Base-by-base conservation (phyloP, 495 filamentous ascomycete genomes). In the Penicillium steckii region DNA sequence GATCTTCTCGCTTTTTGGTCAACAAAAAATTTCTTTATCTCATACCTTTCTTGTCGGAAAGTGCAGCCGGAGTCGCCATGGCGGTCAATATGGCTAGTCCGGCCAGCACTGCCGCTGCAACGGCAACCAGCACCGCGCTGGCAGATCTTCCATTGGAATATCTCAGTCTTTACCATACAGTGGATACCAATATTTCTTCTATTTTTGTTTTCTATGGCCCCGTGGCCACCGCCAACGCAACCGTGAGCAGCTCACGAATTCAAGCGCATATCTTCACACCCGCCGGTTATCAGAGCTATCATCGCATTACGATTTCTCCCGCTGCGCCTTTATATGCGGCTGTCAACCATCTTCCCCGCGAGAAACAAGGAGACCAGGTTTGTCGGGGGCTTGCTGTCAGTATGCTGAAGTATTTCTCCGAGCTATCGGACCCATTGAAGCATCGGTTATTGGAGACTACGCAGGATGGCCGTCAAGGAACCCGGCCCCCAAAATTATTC, bases 251-350 rank as follows among this genome's bases (percentile, higher is more conserved):
- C 70, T 94, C 90, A 40, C 87, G 93, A 55, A 90, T 97, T 55
- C 93, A 97, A 74, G 83, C 90, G 51, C 91, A 97, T 71, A 79
- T 97, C 68, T 89, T 93, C 75, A 88, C 87, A 47, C 82, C 89
- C 3, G 93, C 90, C 40, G 94, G 94, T 44, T 86, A 93, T 49
- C 84, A 88, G 55, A 89, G 86, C 47, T 97, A 91, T 66, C 84
- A 89, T 52, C 90, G 94, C 57, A 82, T 98, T 56, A 93, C 90
- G 10, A 84, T 97, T 46, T 94, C 94, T 19, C 93, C 92, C 19
- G 92, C 85, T 50, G 95, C 93, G n/a, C 85, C 94, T n/a, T 84
- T 95, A 53, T 98, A 97, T 67, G 83, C 85, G 50, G 91, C 91
- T 25, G 92, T 98, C 64, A 86, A 87, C 64, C 84, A 95, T 64